Evolutionary conservation across 2,329 filamentous ascomycete species (phyloP), one percentile per base, ranked within the genome.

Genomic region (Botrytis porri): DNA sequence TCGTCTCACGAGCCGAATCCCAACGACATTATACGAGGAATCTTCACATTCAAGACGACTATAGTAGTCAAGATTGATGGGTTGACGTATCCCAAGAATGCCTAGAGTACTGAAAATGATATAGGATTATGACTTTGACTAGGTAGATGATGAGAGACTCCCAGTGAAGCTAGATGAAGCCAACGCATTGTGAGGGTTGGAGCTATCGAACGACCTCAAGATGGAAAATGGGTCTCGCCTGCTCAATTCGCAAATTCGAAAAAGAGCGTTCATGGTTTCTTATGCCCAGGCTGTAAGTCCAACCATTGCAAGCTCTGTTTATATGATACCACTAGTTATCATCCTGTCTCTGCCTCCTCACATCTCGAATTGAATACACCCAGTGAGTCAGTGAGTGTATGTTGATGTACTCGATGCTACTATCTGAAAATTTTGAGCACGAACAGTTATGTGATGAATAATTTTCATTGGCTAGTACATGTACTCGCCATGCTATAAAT

Each of bases 241-340:
- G 48, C 0, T 2, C 4, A 4, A 9, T 1, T 6, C 4, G n/a
- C 39, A 0, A 25, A n/a, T 4, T 1, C 0, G 3, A 10, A 8
- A 7, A 4, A 9, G 22, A 25, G 14, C 3, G 3, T n/a, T n/a
- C 10, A 54, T n/a, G 4, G 0, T 51, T n/a, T n/a, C 35, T n/a
- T 4, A 39, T 39, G 4, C 10, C 1, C 0, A 1, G 35, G 1
- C 14, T n/a, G 10, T 0, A 61, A 37, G 16, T 12, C 5, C 2
- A 14, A 39, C 1, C 35, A 18, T 22, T 14, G 10, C 9, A 22
- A 37, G 2, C 20, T 22, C 9, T 60, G 4, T 37, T 14, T 37
- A 10, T 22, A 16, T 29, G 9, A 60, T 6, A 35, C 9, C 9
- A 59, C 18, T 60, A 25, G 7, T 9, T 39, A 39, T 39, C 32